Evolutionary conservation across 257 asterid genomes (phyloP), one percentile per base, ranked within the genome.

Genomic region (Solanum paucissectum): DNA sequence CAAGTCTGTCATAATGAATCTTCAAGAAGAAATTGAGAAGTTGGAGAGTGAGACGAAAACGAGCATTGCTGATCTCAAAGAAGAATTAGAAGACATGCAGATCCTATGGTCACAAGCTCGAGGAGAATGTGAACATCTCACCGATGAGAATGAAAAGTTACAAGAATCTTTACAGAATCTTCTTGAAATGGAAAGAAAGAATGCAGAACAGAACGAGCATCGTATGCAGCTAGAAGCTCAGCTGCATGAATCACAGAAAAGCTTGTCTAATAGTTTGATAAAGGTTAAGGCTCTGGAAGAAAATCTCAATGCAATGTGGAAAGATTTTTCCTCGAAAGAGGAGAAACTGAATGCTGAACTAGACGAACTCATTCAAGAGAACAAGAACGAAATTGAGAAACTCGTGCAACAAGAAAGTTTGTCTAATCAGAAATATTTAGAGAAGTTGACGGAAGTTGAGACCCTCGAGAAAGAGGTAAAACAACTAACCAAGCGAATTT

Each of bases 271-370:
- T 83, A 90, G 91, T 91, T 89, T 91, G 23, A 87, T 84, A 84
- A 93, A 88, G 88, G 90, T 92, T 52, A 91, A 91, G 85, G 87
- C 87, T 88, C 86, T 94, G 40, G 98, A 95, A 87, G 92, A 86
- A 88, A 93, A 87, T 87, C 93, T 95, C 76, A 27, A 88, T 84
- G 91, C 93, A 10, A 62, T 84, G 88, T 76, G 89, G 75, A 91
- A 90, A 27, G 92, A 90, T 20, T 94, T 92, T 90, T 81, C 93
- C 76, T 64, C 72, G 71, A 90, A 91, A 88, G 98, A 94, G 81
- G 91, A 84, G 76, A 87, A 64, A 74, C 81, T 94, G 75, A 90
- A 88, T 18, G 91, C 90, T 29, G 92, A 93, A 88, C 34, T 95
- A 34, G 93, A 93, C 62, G 88, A 89, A 87, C 94, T 94, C 84